Evolutionary conservation across 2,329 filamentous ascomycete species (phyloP).

Genomic region (Aciculosporium take): DNA sequence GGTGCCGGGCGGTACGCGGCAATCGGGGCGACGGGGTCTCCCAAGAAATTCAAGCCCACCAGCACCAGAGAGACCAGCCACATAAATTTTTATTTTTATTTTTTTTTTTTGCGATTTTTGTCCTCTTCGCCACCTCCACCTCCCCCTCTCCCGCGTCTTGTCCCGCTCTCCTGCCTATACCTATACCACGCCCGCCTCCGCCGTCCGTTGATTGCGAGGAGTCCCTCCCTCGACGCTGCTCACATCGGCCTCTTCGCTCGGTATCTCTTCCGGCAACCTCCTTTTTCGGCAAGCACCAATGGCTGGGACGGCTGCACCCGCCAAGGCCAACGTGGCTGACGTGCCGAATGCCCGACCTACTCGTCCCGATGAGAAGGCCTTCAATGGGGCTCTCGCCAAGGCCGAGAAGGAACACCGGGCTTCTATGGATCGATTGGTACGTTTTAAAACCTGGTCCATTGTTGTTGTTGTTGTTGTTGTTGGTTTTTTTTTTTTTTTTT

Average conservation of each 20-base stretch:
- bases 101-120: not conserved
- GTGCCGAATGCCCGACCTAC: conserved; percentile 48
- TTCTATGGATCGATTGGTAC: conserved; percentile 46
- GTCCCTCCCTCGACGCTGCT: conserved; percentile 5
- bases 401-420: conserved; percentile 78
- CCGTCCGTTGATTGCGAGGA: conserved; percentile 5
- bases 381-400: conserved; percentile 63
- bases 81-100: not conserved
- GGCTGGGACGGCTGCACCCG: conserved; percentile 30
- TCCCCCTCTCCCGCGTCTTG: not conserved
- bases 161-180: too few relatives aligned
- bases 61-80: not conserved
- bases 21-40: too few relatives aligned
- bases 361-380: conserved; percentile 76
- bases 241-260: conserved; percentile 9
- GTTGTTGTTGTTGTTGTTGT: not conserved
- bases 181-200: not conserved
- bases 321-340: conserved; percentile 28
- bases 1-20: too few relatives aligned
- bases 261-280: conserved; percentile 3
- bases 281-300: conserved; percentile 22
- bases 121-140: not conserved
- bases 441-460: conserved; percentile 8
- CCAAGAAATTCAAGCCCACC: not conserved
- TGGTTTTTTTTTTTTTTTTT: not conserved